Percentiles rank a stretch among this genome's conserved stretches.
These are phyloP conservation scores for Canna indica DNA, from an alignment of 176 grass and related monocot genomes.

Conservation along the genomic window DNA sequence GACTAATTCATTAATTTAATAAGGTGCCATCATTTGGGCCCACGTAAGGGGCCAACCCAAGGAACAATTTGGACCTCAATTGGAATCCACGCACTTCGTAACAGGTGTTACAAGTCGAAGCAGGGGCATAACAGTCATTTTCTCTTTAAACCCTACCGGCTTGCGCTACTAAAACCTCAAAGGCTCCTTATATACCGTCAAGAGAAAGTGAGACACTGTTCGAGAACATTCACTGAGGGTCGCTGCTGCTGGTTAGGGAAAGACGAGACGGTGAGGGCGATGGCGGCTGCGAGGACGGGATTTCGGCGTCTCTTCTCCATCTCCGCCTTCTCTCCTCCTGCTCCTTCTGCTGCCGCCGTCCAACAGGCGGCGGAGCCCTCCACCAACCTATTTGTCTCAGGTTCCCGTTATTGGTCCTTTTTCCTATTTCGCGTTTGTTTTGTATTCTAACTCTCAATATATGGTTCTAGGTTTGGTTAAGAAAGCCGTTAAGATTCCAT, in stretches of 20 bases:
- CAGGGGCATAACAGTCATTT: too few relatives aligned
- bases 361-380: not conserved
- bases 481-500: constrained; percentile 23
- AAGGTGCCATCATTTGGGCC: too few relatives aligned
- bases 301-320: constrained; percentile 70
- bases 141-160: too few relatives aligned
- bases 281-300: constrained; percentile 40
- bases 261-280: constrained; percentile 18
- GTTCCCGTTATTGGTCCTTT: not conserved
- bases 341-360: constrained; percentile 11
- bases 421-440: not conserved
- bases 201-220: too few relatives aligned
- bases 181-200: too few relatives aligned
- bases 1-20: too few relatives aligned
- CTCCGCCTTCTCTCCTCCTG: constrained; percentile 37
- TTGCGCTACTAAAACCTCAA: too few relatives aligned
- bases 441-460: not conserved
- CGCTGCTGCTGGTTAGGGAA: not conserved
- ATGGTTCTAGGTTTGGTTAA: not conserved
- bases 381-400: constrained; percentile 13
- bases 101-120: too few relatives aligned
- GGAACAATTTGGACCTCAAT: too few relatives aligned
- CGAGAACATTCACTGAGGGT: not conserved
- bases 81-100: too few relatives aligned
- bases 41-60: too few relatives aligned